Conservation (phyloP, 2,329 filamentous ascomycete species). For the Fusarium brevicatenulatum region DNA sequence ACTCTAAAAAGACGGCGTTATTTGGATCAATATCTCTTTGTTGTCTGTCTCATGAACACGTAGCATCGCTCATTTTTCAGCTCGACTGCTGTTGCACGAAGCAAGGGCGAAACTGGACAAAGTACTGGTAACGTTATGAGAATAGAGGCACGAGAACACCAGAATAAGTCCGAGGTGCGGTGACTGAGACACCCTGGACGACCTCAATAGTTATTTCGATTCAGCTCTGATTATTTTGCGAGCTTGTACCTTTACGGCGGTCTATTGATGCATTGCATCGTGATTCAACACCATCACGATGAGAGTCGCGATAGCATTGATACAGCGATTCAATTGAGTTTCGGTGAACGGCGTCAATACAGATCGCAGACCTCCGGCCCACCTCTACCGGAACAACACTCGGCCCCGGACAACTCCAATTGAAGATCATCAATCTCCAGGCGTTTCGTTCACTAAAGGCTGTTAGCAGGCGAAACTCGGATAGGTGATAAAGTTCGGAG, state of each 20-base stretch:
- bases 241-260: background rate
- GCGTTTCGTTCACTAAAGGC: slow-evolving; percentile 44
- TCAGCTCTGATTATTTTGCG: background rate
- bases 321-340: background rate
- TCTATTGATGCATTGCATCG: background rate
- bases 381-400: background rate
- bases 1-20: background rate
- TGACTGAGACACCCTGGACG: background rate
- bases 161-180: background rate
- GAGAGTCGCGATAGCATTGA: background rate
- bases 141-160: background rate
- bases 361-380: background rate
- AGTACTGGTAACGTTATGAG: background rate
- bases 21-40: background rate
- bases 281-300: background rate
- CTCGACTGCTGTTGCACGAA: slow-evolving; percentile 1
- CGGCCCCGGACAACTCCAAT: background rate
- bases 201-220: background rate
- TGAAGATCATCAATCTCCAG: background rate
- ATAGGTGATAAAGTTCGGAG: slow-evolving; percentile 17
- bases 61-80: background rate
- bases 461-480: slow-evolving; percentile 41
- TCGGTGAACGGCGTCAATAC: background rate
- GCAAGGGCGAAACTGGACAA: background rate
- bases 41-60: background rate